These are phyloP conservation scores for Ceratocystis cacaofunesta DNA, from an alignment of 2,329 filamentous ascomycete species.

Conservation along the genomic window DNA sequence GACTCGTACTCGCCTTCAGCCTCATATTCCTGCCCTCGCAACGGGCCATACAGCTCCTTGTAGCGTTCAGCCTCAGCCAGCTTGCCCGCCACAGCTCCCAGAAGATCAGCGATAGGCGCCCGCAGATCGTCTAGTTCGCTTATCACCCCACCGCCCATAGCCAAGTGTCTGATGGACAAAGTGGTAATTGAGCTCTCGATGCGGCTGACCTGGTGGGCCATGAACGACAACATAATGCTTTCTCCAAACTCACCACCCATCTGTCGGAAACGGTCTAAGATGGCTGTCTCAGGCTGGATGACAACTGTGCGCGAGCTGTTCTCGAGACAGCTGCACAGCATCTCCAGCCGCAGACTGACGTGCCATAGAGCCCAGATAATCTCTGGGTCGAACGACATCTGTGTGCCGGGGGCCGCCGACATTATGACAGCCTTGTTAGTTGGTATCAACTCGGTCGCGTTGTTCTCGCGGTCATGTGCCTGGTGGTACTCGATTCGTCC, in stretches of 20 bases:
- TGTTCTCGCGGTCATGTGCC: conserved; percentile 21
- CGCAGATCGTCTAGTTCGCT: conserved; percentile 55
- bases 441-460: conserved; percentile 33
- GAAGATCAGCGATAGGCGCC: conserved; percentile 59
- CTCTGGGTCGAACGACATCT: conserved; percentile 66
- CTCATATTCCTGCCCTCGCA: conserved; percentile 20
- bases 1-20: neutral
- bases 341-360: conserved; percentile 76
- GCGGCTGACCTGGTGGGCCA: conserved; percentile 88
- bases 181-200: conserved; percentile 72
- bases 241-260: conserved; percentile 77
- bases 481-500: conserved; percentile 60
- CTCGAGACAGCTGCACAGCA: conserved; percentile 83
- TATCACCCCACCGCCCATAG: conserved; percentile 50
- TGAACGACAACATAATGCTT: conserved; percentile 70
- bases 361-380: conserved; percentile 83
- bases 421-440: conserved; percentile 29
- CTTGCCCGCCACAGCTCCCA: conserved; percentile 45
- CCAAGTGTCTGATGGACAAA: conserved; percentile 63
- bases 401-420: conserved; percentile 37
- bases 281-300: conserved; percentile 63
- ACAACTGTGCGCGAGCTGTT: conserved; percentile 28
- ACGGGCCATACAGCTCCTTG: conserved; percentile 36
- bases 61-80: conserved; percentile 49
- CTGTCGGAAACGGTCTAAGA: conserved; percentile 54